A percentile compares a stretch with the other conserved stretches of the same genome.
phyloP scores from a whole-genome alignment of 768 basidiomycete species.

The Boletellus ananas region DNA sequence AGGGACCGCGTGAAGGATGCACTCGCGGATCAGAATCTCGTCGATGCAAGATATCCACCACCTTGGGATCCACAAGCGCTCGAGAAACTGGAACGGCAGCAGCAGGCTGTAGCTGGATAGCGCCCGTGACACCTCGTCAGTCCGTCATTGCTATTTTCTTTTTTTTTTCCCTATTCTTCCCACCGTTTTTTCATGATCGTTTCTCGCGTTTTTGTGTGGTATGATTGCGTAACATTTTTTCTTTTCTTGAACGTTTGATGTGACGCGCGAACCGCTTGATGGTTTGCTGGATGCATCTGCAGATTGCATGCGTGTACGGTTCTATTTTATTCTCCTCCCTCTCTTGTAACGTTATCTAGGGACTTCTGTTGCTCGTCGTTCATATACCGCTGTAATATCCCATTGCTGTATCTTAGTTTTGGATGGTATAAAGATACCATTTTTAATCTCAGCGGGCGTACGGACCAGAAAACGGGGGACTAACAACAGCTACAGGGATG shows the following conservation, averaged over 20 bases:
- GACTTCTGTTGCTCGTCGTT: constrained; percentile 1
- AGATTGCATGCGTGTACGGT: not conserved
- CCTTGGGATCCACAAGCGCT: constrained; percentile 60
- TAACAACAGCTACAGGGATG: not conserved
- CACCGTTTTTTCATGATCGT: too few species aligned
- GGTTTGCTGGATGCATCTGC: not conserved
- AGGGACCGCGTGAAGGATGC: constrained; percentile 72
- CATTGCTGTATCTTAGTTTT: constrained; percentile 18
- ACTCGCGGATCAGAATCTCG: constrained; percentile 73
- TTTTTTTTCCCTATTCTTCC: not conserved
- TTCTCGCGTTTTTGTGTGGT: too few species aligned
- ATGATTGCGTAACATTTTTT: too few species aligned
- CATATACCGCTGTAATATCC: constrained; percentile 24
- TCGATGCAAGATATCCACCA: constrained; percentile 65
- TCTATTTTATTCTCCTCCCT: not conserved
- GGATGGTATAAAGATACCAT: not conserved
- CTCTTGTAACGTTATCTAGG: constrained; percentile 4
- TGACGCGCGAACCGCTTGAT: not conserved
- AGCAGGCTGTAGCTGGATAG: constrained; percentile 15
- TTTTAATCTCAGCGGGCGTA: not conserved
- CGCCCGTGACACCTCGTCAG: constrained; percentile 4
- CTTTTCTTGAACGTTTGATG: not conserved
- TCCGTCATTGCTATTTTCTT: not conserved
- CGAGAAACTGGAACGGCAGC: constrained; percentile 27
- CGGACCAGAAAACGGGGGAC: not conserved